A percentile compares a stretch with the other conserved stretches of the same genome.
These are phyloP conservation scores for Diaporthe sp. DNA, from an alignment of 2,329 filamentous ascomycete genomes.

Conservation along the genomic window DNA sequence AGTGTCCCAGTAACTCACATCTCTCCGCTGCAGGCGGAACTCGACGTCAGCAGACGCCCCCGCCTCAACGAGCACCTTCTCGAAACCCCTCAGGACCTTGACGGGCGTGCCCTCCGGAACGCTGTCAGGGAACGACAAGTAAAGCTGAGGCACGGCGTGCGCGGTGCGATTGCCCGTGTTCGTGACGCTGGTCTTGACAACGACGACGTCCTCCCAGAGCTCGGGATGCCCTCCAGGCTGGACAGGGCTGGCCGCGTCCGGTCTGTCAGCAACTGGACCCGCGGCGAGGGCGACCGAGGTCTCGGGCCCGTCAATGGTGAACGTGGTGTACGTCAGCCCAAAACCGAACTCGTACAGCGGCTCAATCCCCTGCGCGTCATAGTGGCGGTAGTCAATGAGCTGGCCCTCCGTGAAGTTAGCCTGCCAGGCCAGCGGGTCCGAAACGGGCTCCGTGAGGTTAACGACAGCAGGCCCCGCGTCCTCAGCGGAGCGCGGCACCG, in stretches of 20 bases:
- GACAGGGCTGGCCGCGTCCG: neutral
- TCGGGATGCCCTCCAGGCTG: neutral
- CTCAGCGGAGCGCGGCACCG: conserved; percentile 63
- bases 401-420: conserved; percentile 66
- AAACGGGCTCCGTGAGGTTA: conserved; percentile 64
- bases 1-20: conserved; percentile 26
- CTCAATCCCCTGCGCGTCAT: conserved; percentile 61
- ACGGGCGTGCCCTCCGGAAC: conserved; percentile 13
- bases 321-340: conserved; percentile 63
- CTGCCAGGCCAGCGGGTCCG: conserved; percentile 46
- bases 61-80: conserved; percentile 20
- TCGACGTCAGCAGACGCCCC: neutral
- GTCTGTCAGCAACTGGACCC: conserved; percentile 43
- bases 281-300: conserved; percentile 47
- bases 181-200: neutral
- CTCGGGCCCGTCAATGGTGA: neutral
- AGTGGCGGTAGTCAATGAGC: conserved; percentile 69
- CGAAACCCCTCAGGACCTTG: conserved; percentile 16
- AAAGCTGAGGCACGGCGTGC: conserved; percentile 24
- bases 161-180: conserved; percentile 11
- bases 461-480: conserved; percentile 53
- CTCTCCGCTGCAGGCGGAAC: conserved; percentile 1
- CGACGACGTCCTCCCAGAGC: conserved; percentile 1
- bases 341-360: conserved; percentile 68
- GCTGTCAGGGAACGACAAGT: conserved; percentile 13